Evolutionary conservation across 2,329 filamentous ascomycete genomes (phyloP).

Genomic region (Chrysoporthe deuterocubensis): DNA sequence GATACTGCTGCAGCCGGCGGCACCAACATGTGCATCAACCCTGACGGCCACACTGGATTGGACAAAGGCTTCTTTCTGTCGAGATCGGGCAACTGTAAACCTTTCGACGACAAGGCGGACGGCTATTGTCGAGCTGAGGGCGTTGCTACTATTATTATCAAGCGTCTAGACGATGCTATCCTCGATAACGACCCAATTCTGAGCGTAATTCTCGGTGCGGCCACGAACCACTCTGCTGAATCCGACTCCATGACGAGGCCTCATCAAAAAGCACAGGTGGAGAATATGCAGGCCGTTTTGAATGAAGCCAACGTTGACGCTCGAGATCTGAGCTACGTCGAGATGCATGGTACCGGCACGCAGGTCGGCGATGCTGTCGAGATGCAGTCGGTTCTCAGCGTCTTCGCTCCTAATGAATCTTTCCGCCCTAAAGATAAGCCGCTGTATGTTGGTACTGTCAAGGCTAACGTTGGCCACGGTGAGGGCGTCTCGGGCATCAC

Average conservation of each 20-base stretch:
- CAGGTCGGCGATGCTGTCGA: slow-evolving; percentile 72
- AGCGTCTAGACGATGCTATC: slow-evolving; percentile 50
- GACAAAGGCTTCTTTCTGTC: slow-evolving; percentile 69
- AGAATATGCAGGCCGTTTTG: slow-evolving; percentile 61
- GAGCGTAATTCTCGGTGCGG: slow-evolving; percentile 64
- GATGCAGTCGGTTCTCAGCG: slow-evolving; percentile 63
- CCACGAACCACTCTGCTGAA: slow-evolving; percentile 74
- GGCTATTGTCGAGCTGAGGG: slow-evolving; percentile 60
- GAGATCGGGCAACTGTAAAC: slow-evolving; percentile 41
- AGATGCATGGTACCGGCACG: slow-evolving; percentile 74
- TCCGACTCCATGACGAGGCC: slow-evolving; percentile 74
- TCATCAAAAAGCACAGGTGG: slow-evolving; percentile 64
- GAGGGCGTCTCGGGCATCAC: slow-evolving; percentile 49
- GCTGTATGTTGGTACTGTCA: slow-evolving; percentile 40
- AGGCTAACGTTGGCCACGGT: slow-evolving; percentile 54
- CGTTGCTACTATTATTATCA: slow-evolving; percentile 52
- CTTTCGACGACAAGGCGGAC: slow-evolving; percentile 67
- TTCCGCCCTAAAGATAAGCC: slow-evolving; percentile 49
- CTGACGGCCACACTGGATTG: slow-evolving; percentile 67
- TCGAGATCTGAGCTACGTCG: slow-evolving; percentile 62
- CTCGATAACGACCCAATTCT: slow-evolving; percentile 68
- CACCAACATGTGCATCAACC: slow-evolving; percentile 67
- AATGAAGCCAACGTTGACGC: slow-evolving; percentile 61
- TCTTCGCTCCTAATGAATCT: slow-evolving; percentile 59
- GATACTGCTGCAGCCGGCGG: slow-evolving; percentile 70